phyloP scores from a whole-genome alignment of 2,329 filamentous ascomycete genomes.

The Diaporthe batatas region DNA sequence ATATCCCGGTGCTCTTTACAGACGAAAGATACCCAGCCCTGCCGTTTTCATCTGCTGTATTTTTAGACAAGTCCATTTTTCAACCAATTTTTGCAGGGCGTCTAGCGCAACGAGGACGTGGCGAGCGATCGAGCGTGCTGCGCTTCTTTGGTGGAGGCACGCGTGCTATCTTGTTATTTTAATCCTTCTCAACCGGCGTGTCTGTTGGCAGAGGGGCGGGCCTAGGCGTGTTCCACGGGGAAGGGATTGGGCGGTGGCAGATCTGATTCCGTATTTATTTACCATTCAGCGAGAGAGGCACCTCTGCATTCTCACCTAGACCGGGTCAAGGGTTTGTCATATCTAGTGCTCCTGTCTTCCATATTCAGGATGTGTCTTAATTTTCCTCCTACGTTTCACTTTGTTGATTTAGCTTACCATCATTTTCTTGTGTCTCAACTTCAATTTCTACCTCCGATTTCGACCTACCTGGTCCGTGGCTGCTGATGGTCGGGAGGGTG shows the following conservation, averaged over 20 bases:
- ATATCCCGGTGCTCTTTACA: constrained; percentile 14
- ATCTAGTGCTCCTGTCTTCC: neutral
- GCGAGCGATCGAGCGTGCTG: constrained; percentile 18
- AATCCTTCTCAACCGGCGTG: constrained; percentile 16
- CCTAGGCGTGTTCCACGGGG: constrained; percentile 19
- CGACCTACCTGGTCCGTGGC: neutral
- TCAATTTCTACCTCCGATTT: neutral
- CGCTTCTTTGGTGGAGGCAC: constrained; percentile 14
- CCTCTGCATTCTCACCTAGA: constrained; percentile 24
- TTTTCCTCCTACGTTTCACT: constrained; percentile 15
- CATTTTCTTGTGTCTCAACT: neutral
- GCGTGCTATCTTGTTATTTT: constrained; percentile 15
- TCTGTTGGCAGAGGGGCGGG: neutral
- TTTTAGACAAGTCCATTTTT: constrained; percentile 21
- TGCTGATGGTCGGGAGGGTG: neutral
- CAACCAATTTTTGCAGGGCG: neutral
- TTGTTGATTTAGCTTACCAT: constrained; percentile 16
- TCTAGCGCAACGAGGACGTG: constrained; percentile 17
- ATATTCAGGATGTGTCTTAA: neutral
- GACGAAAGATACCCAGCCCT: constrained; percentile 36
- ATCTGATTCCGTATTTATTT: constrained; percentile 22
- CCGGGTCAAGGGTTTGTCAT: constrained; percentile 19
- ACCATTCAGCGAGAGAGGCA: neutral
- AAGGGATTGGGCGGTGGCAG: neutral
- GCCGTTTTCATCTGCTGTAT: constrained; percentile 33